Evolutionary conservation across 495 filamentous ascomycete genomes (phyloP).

Genomic region (Penicillium turbatum): DNA sequence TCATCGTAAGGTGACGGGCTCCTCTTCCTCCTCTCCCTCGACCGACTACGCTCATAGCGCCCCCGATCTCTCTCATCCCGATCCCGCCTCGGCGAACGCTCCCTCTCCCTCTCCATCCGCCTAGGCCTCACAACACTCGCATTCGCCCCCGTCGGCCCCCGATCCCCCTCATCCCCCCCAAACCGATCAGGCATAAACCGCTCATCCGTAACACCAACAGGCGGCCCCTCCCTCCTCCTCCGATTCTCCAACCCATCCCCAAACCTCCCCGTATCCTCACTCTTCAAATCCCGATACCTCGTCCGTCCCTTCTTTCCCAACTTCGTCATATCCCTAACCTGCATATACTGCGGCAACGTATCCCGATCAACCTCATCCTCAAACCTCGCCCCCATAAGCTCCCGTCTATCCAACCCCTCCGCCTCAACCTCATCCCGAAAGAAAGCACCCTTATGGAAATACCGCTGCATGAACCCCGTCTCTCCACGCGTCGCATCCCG

Average conservation of each 20-base stretch:
- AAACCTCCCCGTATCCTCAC: conserved; percentile 89
- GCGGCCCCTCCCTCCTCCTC: conserved; percentile 36
- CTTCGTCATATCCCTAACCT: conserved; percentile 90
- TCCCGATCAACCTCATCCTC: conserved; percentile 76
- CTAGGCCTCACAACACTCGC: conserved; percentile 42
- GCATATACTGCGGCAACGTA: conserved; percentile 85
- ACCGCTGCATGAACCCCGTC: conserved; percentile 90
- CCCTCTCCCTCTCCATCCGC: conserved; percentile 28
- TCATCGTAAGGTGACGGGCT: conserved; percentile 60
- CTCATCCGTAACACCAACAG: conserved; percentile 57
- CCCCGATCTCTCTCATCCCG: conserved; percentile 11
- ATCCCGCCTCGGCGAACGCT: conserved; percentile 16
- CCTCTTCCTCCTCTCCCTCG: conserved; percentile 58
- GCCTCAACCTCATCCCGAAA: conserved; percentile 75
- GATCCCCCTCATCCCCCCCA: conserved; percentile 28
- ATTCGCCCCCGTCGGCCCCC: conserved; percentile 50
- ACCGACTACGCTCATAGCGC: conserved; percentile 31
- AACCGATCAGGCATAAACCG: conserved; percentile 64
- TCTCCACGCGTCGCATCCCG: conserved; percentile 74
- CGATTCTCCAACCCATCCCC: conserved; percentile 56
- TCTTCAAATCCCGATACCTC: conserved; percentile 80
- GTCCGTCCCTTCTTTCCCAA: conserved; percentile 89
- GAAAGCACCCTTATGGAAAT: conserved; percentile 95
- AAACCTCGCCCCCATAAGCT: conserved; percentile 75
- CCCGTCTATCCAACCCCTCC: conserved; percentile 67